A percentile compares a stretch with the other conserved stretches of the same genome.
Conservation (phyloP, 768 basidiomycete genomes). For the Dentipellis fragilis region DNA sequence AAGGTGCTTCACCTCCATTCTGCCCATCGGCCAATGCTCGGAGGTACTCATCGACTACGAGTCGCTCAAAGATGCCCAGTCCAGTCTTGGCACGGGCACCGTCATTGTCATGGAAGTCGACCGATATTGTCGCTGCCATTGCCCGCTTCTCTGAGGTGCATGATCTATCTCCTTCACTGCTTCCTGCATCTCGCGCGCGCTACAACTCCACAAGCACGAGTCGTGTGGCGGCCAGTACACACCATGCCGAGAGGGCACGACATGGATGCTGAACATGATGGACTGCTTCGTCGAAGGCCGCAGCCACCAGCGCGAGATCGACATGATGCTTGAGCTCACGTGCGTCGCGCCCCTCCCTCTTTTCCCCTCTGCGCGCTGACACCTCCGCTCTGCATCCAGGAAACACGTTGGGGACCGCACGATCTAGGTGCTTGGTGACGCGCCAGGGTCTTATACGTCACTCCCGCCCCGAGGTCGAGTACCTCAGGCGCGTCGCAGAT, state of each 20-base stretch:
- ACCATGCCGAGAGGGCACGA: slow-evolving; percentile 89
- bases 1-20: slow-evolving; percentile 91
- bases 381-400: slow-evolving; percentile 26
- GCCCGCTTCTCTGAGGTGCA: slow-evolving; percentile 79
- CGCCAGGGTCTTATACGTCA: slow-evolving; percentile 94
- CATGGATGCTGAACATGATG: slow-evolving; percentile 99
- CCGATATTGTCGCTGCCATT: slow-evolving; percentile 90
- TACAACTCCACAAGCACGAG: slow-evolving; percentile 96
- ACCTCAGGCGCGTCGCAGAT: slow-evolving; percentile 63
- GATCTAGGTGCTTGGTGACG: slow-evolving; percentile 94
- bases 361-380: background rate
- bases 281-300: slow-evolving; percentile 89
- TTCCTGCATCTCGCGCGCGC: background rate
- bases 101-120: slow-evolving; percentile 99
- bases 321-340: slow-evolving; percentile 96
- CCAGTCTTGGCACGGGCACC: slow-evolving; percentile 96
- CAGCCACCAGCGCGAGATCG: slow-evolving; percentile 87
- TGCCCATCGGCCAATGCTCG: slow-evolving; percentile 73
- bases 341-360: slow-evolving; percentile 24
- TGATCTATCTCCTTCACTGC: background rate
- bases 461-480: slow-evolving; percentile 93
- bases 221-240: slow-evolving; percentile 95
- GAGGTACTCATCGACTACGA: slow-evolving; percentile 98
- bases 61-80: slow-evolving; percentile 90
- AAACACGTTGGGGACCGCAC: slow-evolving; percentile 97